Evolutionary conservation across 1,284 basidiomycete species (phyloP).

Genomic region (Mycena sp.): DNA sequence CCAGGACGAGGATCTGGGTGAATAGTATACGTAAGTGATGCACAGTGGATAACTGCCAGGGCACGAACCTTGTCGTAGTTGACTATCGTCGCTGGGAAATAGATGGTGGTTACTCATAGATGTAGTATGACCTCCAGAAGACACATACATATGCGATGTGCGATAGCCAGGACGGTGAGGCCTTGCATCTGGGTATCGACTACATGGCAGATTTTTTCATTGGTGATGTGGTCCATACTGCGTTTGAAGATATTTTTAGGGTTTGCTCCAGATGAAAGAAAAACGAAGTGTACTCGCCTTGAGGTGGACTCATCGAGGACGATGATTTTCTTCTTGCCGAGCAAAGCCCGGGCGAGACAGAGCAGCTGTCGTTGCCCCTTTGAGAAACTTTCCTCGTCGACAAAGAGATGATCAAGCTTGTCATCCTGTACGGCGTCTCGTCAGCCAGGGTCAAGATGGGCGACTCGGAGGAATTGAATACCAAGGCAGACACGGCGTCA

Average conservation of each 20-base stretch:
- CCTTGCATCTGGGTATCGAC: slow-evolving; percentile 20
- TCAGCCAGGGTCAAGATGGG: neutral
- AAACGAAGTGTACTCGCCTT: neutral
- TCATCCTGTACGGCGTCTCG: slow-evolving; percentile 2
- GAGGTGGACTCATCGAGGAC: slow-evolving; percentile 22
- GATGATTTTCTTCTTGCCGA: slow-evolving; percentile 18
- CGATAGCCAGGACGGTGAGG: slow-evolving; percentile 15
- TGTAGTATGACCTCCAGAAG: neutral
- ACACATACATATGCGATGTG: slow-evolving; percentile 19
- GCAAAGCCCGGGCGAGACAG: slow-evolving; percentile 14
- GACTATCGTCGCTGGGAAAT: slow-evolving; percentile 11
- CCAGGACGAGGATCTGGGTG: slow-evolving; percentile 18
- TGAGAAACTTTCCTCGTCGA: slow-evolving; percentile 21
- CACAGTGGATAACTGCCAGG: neutral
- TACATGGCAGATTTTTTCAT: slow-evolving; percentile 17
- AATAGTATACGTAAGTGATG: neutral
- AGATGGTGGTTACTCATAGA: neutral
- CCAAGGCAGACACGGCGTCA: slow-evolving; percentile 18
- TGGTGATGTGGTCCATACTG: slow-evolving; percentile 25
- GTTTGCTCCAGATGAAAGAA: neutral
- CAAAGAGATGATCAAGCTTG: slow-evolving; percentile 18
- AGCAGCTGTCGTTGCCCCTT: slow-evolving; percentile 22
- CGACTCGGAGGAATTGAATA: neutral
- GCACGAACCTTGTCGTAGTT: slow-evolving; percentile 19
- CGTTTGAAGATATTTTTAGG: neutral